Evolutionary conservation across 352 stramenopile species (phyloP), one percentile per base, ranked within the genome.

Genomic region (Aphanomyces stellatus): DNA sequence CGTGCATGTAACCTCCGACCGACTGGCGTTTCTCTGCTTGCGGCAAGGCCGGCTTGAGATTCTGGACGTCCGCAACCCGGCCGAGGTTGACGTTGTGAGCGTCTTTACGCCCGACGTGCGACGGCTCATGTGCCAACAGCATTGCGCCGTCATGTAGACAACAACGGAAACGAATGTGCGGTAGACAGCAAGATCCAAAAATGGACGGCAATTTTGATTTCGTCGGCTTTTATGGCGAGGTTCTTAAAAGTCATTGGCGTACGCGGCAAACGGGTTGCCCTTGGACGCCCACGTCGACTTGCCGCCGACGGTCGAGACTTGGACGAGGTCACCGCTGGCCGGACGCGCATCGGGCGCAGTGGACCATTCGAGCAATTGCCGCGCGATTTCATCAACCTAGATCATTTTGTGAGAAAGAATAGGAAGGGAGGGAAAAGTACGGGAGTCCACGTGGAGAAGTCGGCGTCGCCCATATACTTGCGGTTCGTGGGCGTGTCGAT

Each of bases 401-500:
- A 40, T 25, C 48, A 53, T 41, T 51, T 63, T 41, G 35, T 57
- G 34, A 56, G 33, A 11, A 5, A n/a, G 57, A 19, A 49, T 10
- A 25, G 30, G n/a, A n/a, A 41, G 6, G n/a, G 25, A 37, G n/a
- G 10, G 33, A 27, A 42, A 53, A 10, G 22, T 34, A 90, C 80
- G 67, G 82, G 89, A 10, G 86, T 93, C 86, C 86, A 93, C 7
- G 77, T 87, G 5, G 81, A 86, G 65, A 90, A 90, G 65, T 96
- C 88, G 24, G 87, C 86, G 51, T 93, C 77, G 2, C 73, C 76
- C 85, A 95, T 96, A 67, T 76, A 90, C 75, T 90, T 88, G 65
- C 87, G 86, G 70, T 96, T 96, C 72, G 87, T 93, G 3, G 88
- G 84, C 46, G 88, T 96, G 69, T 96, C 88, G 57, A 96, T 94